Percentiles rank a stretch among this genome's conserved stretches.
Conservation (phyloP, 495 filamentous ascomycete genomes). For the Ramalina intermedia region DNA sequence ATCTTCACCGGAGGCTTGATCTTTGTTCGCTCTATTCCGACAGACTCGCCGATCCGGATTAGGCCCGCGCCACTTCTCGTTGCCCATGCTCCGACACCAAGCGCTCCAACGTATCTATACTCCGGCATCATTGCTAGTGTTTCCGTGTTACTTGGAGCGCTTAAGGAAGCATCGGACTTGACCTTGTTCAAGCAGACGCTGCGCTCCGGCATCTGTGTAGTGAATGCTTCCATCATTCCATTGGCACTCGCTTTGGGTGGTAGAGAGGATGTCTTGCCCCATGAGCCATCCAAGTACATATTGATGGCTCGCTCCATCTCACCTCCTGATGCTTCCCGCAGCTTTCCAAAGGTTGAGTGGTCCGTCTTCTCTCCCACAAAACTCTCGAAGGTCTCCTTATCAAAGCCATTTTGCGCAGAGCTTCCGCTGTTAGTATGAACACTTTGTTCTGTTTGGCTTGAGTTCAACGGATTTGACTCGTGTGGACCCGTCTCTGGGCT, state of each 20-base stretch:
- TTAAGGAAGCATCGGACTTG: not conserved
- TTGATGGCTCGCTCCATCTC: constrained; percentile 57
- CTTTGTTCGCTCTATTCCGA: constrained; percentile 78
- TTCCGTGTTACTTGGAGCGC: not conserved
- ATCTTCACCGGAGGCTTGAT: constrained; percentile 45
- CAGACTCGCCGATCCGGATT: constrained; percentile 58
- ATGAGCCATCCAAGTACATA: constrained; percentile 89
- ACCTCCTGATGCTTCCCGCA: constrained; percentile 44
- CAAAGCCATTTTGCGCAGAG: constrained; percentile 35
- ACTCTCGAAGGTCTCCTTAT: constrained; percentile 49
- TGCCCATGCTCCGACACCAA: constrained; percentile 84
- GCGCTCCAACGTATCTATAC: constrained; percentile 73
- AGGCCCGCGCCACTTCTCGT: constrained; percentile 68
- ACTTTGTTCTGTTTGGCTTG: constrained; percentile 4
- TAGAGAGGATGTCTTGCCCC: constrained; percentile 39
- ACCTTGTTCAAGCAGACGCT: not conserved
- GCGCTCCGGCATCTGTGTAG: constrained; percentile 1
- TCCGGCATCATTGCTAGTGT: constrained; percentile 33
- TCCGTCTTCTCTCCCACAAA: constrained; percentile 57
- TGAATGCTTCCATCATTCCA: constrained; percentile 6
- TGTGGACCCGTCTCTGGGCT: not conserved
- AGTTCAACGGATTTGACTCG: constrained; percentile 1
- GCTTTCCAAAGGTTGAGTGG: constrained; percentile 30
- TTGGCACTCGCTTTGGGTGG: constrained; percentile 1
- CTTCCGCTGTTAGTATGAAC: not conserved